phyloP scores from a whole-genome alignment of 1,139 yeast genomes.

The Nakaseomyces nivariensis region DNA sequence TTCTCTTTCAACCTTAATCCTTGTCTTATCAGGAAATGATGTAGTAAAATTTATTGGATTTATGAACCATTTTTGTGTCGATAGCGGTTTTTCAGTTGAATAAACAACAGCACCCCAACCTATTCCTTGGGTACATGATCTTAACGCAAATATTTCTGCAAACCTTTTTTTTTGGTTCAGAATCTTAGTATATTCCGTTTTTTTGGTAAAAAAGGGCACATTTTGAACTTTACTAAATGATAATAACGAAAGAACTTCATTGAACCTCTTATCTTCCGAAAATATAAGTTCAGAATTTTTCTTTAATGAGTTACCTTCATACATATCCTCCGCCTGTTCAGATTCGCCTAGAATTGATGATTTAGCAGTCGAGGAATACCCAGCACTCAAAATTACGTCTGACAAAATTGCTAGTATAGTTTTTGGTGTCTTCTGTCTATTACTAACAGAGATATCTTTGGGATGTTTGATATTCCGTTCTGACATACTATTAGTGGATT shows the following conservation, averaged over 20 bases:
- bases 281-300: slow-evolving; percentile 44
- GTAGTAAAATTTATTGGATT: slow-evolving; percentile 68
- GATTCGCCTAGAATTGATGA: neutral
- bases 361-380: neutral
- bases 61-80: slow-evolving; percentile 76
- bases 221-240: slow-evolving; percentile 18
- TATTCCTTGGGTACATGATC: slow-evolving; percentile 68
- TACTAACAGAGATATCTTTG: neutral
- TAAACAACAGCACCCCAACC: slow-evolving; percentile 67
- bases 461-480: neutral
- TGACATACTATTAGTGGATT: slow-evolving; percentile 1
- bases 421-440: neutral
- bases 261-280: slow-evolving; percentile 68
- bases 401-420: slow-evolving; percentile 12
- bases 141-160: slow-evolving; percentile 52
- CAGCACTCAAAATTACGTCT: slow-evolving; percentile 9
- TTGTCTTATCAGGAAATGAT: slow-evolving; percentile 58
- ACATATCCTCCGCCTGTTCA: slow-evolving; percentile 13
- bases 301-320: slow-evolving; percentile 16
- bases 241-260: slow-evolving; percentile 55
- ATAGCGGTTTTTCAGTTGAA: slow-evolving; percentile 64
- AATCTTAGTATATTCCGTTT: slow-evolving; percentile 20
- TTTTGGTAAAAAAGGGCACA: slow-evolving; percentile 18
- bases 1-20: slow-evolving; percentile 50
- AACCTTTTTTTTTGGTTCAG: slow-evolving; percentile 45